Evolutionary conservation across 441 rosid genomes (phyloP).

Genomic region (Macaranga tanarius): DNA sequence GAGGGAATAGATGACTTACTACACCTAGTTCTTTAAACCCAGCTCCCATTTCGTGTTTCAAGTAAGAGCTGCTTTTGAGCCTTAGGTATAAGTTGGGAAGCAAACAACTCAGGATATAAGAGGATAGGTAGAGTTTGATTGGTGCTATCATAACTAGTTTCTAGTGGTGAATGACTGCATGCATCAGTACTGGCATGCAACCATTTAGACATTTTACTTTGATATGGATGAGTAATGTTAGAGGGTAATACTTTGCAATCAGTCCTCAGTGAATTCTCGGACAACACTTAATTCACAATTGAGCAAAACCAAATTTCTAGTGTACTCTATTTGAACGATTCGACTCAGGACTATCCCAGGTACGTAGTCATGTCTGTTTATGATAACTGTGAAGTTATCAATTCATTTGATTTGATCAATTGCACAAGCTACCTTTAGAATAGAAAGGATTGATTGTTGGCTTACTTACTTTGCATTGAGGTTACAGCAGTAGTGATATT

Average conservation of each 20-base stretch:
- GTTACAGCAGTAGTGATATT: too few species aligned
- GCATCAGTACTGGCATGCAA: constrained; percentile 57
- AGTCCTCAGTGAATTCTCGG: constrained; percentile 53
- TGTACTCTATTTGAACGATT: constrained; percentile 61
- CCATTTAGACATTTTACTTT: constrained; percentile 78
- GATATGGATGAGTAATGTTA: constrained; percentile 85
- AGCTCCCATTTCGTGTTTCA: constrained; percentile 72
- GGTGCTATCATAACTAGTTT: constrained; percentile 82
- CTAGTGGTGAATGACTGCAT: constrained; percentile 79
- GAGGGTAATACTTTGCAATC: constrained; percentile 46
- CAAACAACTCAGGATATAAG: constrained; percentile 63
- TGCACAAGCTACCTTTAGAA: too few species aligned
- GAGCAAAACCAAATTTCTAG: constrained; percentile 86
- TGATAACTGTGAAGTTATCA: too few species aligned
- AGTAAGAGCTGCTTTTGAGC: constrained; percentile 58
- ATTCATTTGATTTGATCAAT: too few species aligned
- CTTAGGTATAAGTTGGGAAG: constrained; percentile 71
- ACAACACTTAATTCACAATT: constrained; percentile 71
- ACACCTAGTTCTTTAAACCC: constrained; percentile 75
- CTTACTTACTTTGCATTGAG: too few species aligned
- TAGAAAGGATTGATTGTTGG: too few species aligned
- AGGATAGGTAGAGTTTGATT: constrained; percentile 61
- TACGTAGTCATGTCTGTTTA: constrained; percentile 4
- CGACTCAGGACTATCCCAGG: constrained; percentile 56
- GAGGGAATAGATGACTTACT: constrained; percentile 90